Conservation (phyloP, 2,329 filamentous ascomycete species). For the Coniochaeta prunicola region DNA sequence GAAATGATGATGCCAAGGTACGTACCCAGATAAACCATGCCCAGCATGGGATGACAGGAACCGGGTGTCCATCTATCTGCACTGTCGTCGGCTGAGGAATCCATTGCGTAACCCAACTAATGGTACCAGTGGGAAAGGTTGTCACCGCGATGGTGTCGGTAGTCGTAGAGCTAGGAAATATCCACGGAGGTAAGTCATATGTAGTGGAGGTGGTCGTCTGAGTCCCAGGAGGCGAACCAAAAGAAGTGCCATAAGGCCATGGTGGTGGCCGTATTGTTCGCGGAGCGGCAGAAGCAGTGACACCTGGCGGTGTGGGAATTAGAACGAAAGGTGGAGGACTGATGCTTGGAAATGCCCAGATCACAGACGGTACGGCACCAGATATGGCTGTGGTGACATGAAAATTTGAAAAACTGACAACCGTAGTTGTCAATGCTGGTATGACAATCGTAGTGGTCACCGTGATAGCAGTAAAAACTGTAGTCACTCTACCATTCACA, state of each 20-base stretch:
- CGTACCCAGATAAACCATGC: constrained; percentile 4
- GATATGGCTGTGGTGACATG: background rate
- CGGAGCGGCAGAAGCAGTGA: background rate
- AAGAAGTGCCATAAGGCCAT: background rate
- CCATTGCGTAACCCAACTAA: background rate
- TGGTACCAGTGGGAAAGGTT: background rate
- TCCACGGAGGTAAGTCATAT: background rate
- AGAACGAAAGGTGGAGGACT: background rate
- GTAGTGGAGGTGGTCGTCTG: background rate
- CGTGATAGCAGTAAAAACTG: background rate
- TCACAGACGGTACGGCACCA: background rate
- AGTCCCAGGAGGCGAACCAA: background rate
- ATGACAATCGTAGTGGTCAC: background rate
- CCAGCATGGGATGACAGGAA: constrained; percentile 7
- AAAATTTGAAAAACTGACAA: background rate
- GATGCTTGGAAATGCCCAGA: background rate
- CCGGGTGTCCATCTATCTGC: background rate
- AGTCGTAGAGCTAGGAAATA: background rate
- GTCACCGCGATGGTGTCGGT: background rate
- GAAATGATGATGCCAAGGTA: background rate
- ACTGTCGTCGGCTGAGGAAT: background rate
- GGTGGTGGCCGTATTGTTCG: background rate
- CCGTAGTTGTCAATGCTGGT: background rate
- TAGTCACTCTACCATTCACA: background rate
- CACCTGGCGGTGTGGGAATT: background rate